Base-by-base conservation (phyloP, 768 basidiomycete genomes). In the Suillus variegatus region DNA sequence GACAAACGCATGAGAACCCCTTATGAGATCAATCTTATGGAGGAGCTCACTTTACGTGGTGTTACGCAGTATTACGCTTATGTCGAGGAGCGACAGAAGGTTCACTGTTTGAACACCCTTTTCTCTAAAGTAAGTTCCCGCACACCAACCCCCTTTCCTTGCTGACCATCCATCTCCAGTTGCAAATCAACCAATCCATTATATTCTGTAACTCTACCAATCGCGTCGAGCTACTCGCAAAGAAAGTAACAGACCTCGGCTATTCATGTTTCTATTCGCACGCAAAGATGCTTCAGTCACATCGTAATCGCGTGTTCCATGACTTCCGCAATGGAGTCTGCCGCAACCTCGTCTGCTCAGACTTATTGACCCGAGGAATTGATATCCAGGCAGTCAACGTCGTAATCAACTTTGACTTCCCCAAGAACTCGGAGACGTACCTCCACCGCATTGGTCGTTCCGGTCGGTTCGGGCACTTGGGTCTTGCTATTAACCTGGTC, bases 191-290 rank as follows among this genome's bases (percentile, higher is more conserved):
- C 81, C 97, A 99, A 82, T 98, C 97, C 66, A 99, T 99, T 81
- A 99, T 99, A 76, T 99, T 99, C 82, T 99, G 97, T 82, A 99
- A 99, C 85, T 98, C 97, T 69, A 99, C 97, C 73, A 97, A 98
- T 84, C 95, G 97, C 65, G 97, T 99, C 82, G 97, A 99, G 81
- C 91, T 99, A 57, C 86, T 99, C 71, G 97, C 97, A 67, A 98
- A 99, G 83, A 99, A 99, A 82, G 95, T 99, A 72, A 99, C 97
- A 14, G 97, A 99, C 74, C 90, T 98, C 62, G 97, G 97, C 69
- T 99, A 99, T 78, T 99, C 97, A 52, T 99, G 97, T 84, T 99
- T 99, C 88, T 99, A 97, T 85, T 99, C 97, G 60, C 97, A 99
- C 78, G 97, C 97, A 62, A 97, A 96, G 82, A 99, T 99, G 97